Conservation (phyloP, 1,284 basidiomycete species). For the Ceratobasidium sp. region DNA sequence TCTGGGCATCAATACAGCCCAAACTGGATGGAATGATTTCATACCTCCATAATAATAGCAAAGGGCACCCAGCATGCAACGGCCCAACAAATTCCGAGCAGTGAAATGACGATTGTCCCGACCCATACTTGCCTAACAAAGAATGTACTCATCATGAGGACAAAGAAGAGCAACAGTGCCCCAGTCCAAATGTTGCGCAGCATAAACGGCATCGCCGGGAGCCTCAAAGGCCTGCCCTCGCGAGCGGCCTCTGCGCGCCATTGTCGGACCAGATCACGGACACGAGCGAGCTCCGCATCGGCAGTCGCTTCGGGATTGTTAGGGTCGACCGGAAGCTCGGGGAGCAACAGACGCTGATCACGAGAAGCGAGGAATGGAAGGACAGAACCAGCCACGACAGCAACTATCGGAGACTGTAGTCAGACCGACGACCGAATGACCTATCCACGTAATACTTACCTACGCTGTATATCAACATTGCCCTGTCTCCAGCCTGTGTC, state of each 20-base stretch:
- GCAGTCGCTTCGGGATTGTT: slow-evolving; percentile 58
- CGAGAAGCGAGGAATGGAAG: slow-evolving; percentile 83
- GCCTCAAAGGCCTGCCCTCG: slow-evolving; percentile 69
- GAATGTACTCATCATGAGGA: slow-evolving; percentile 82
- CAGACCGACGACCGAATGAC: background rate
- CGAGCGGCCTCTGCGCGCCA: slow-evolving; percentile 83
- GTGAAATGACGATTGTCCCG: slow-evolving; percentile 80
- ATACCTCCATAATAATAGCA: slow-evolving; percentile 91
- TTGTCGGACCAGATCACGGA: slow-evolving; percentile 71
- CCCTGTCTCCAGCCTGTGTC: slow-evolving; percentile 85
- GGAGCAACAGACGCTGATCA: slow-evolving; percentile 70
- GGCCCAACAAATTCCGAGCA: slow-evolving; percentile 93
- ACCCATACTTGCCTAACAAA: slow-evolving; percentile 78
- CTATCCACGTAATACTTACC: slow-evolving; percentile 55
- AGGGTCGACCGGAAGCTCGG: slow-evolving; percentile 51
- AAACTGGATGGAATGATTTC: slow-evolving; percentile 42
- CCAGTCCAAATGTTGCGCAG: slow-evolving; percentile 91
- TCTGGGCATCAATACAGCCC: slow-evolving; percentile 8
- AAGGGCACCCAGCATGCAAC: slow-evolving; percentile 93
- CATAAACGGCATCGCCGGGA: slow-evolving; percentile 87
- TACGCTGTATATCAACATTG: slow-evolving; percentile 89
- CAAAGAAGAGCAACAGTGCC: slow-evolving; percentile 77
- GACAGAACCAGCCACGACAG: slow-evolving; percentile 80
- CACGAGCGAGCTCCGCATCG: slow-evolving; percentile 65
- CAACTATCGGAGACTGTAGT: slow-evolving; percentile 60